Evolutionary conservation across 306 rosid genomes (phyloP).

Genomic region (Alnus glutinosa): DNA sequence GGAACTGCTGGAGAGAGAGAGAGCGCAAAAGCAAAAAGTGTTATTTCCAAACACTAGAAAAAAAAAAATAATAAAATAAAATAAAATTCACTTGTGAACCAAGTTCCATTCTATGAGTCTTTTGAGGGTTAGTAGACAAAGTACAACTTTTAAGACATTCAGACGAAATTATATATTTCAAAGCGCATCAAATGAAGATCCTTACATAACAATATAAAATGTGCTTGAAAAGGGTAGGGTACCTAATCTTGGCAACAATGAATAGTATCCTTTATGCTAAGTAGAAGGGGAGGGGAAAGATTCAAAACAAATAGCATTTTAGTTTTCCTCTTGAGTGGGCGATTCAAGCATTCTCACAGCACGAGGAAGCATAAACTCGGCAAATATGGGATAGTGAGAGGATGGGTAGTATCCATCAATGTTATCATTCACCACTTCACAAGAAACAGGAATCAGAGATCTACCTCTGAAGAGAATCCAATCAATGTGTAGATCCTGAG

Average conservation of each 20-base stretch:
- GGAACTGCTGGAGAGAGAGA: neutral
- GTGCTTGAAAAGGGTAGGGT: neutral
- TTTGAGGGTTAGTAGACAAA: no score
- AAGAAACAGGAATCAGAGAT: conserved; percentile 82
- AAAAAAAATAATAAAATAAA: no score
- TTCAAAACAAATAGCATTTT: conserved; percentile 29
- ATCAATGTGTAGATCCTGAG: conserved; percentile 94
- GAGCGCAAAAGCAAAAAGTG: neutral
- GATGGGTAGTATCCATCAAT: conserved; percentile 89
- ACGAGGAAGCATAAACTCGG: conserved; percentile 97
- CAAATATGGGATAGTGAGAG: conserved; percentile 84
- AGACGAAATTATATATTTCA: conserved; percentile 8
- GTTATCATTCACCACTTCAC: conserved; percentile 88
- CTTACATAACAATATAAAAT: neutral
- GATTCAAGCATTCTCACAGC: conserved; percentile 74
- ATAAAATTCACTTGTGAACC: neutral
- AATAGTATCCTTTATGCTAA: neutral
- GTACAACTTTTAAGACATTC: neutral
- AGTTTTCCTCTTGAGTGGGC: conserved; percentile 55
- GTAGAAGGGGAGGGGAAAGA: neutral
- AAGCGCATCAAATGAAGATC: conserved; percentile 12
- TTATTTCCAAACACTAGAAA: no score
- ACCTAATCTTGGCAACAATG: neutral
- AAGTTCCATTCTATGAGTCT: neutral
- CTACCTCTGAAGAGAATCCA: conserved; percentile 99